Percentiles rank a stretch among this genome's conserved stretches.
Evolutionary conservation across 139 green algal species (phyloP).

Genomic region (Chlorella ohadii): DNA sequence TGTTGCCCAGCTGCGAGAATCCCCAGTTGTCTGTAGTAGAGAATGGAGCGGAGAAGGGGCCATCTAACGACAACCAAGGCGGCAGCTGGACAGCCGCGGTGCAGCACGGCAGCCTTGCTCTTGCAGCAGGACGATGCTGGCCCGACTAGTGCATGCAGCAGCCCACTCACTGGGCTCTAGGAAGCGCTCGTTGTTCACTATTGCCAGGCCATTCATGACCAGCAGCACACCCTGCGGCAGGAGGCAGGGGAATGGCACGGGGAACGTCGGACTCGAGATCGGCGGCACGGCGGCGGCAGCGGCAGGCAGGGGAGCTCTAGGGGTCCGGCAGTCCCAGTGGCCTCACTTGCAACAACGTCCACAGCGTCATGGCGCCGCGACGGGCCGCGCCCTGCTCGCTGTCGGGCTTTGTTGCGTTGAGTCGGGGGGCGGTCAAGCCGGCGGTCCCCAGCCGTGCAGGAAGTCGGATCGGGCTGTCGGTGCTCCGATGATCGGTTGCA

Average conservation of each 20-base stretch:
- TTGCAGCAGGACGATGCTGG: background rate
- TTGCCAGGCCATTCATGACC: constrained; percentile 82
- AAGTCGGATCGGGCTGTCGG: too few relatives aligned
- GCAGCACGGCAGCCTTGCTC: too few relatives aligned
- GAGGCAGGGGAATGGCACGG: background rate
- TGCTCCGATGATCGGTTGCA: too few relatives aligned
- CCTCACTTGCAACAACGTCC: constrained; percentile 83
- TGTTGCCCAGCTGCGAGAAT: constrained; percentile 76
- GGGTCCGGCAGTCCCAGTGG: background rate
- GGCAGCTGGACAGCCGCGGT: too few relatives aligned
- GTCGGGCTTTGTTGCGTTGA: background rate
- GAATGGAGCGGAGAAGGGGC: too few relatives aligned
- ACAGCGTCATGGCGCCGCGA: constrained; percentile 76
- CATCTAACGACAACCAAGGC: too few relatives aligned
- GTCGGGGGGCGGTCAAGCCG: background rate
- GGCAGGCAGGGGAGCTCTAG: background rate
- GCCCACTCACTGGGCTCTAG: constrained; percentile 77
- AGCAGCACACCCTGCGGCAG: constrained; percentile 76
- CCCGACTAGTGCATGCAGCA: too few relatives aligned
- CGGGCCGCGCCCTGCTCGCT: background rate
- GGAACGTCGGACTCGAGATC: background rate
- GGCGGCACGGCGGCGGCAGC: background rate
- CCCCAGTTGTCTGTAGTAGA: constrained; percentile 80
- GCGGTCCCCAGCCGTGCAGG: too few relatives aligned
- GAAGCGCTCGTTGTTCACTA: constrained; percentile 95